These are phyloP conservation scores for Ustilago curta DNA, from an alignment of 1,284 basidiomycete species.

Conservation along the genomic window DNA sequence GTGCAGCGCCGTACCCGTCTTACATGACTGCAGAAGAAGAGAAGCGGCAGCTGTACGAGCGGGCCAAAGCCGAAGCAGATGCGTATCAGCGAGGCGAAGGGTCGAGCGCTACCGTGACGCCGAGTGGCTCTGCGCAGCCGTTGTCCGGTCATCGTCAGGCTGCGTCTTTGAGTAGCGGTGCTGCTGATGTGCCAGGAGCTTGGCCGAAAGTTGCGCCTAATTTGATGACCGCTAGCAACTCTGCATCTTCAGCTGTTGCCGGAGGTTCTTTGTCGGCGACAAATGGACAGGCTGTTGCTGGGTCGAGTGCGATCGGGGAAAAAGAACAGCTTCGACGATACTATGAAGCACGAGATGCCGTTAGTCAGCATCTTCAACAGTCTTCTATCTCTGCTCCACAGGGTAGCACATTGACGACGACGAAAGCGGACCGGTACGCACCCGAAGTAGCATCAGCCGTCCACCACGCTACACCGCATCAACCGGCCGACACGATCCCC, in stretches of 20 bases:
- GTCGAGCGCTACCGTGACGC: not conserved
- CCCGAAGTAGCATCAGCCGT: conserved; percentile 45
- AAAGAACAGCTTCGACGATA: conserved; percentile 60
- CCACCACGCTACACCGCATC: conserved; percentile 37
- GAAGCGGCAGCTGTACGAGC: conserved; percentile 57
- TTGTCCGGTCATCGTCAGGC: conserved; percentile 15
- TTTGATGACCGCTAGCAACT: not conserved
- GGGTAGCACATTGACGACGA: not conserved
- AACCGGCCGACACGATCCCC: conserved; percentile 31
- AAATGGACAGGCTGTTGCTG: not conserved
- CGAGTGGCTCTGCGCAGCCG: conserved; percentile 1
- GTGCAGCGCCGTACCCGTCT: conserved; percentile 40
- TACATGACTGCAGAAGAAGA: conserved; percentile 60
- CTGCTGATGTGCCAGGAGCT: conserved; percentile 17
- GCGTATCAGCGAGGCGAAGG: conserved; percentile 39
- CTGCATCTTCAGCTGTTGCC: not conserved
- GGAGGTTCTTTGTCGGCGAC: not conserved
- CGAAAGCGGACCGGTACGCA: conserved; percentile 10
- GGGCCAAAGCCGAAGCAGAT: conserved; percentile 55
- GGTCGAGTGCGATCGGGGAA: conserved; percentile 25
- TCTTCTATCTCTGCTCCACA: conserved; percentile 1
- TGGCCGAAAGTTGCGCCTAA: conserved; percentile 15
- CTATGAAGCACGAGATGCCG: conserved; percentile 59
- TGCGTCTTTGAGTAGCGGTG: conserved; percentile 20
- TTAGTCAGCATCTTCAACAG: conserved; percentile 33